These are phyloP conservation scores for Capsicum chinense DNA, from an alignment of 257 asterid genomes.

Conservation along the genomic window DNA sequence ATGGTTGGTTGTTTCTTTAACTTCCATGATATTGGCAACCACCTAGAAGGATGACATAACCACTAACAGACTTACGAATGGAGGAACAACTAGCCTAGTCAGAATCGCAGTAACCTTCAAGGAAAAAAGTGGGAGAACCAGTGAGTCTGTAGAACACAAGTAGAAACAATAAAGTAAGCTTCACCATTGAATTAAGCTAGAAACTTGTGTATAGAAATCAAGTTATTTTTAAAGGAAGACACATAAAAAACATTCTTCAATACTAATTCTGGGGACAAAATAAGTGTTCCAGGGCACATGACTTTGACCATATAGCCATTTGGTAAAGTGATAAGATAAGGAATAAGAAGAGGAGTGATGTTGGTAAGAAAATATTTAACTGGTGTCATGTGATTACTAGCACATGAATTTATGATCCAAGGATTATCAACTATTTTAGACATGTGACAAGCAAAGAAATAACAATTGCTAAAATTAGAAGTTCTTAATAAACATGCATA, in stretches of 20 bases:
- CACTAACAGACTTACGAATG: not conserved
- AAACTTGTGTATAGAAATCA: not conserved
- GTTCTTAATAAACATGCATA: not conserved
- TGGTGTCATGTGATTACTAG: no score
- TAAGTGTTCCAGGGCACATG: no score
- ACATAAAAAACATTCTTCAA: not conserved
- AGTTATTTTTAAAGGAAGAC: not conserved
- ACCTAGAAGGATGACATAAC: not conserved
- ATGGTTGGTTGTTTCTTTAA: not conserved
- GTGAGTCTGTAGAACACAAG: not conserved
- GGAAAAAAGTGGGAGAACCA: no score
- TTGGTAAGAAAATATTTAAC: no score
- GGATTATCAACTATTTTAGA: no score
- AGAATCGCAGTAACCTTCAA: not conserved
- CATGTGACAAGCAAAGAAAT: not conserved
- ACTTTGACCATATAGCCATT: no score
- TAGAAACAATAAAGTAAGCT: not conserved
- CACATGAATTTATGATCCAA: no score
- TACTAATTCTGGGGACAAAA: not conserved
- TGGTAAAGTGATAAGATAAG: no score
- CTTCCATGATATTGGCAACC: not conserved
- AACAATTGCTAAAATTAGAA: not conserved
- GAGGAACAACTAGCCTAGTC: not conserved
- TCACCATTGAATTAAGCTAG: not conserved
- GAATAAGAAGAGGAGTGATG: no score